A percentile compares a stretch with the other conserved stretches of the same genome.
Evolutionary conservation across 257 asterid species (phyloP).

Genomic region (Coffea eugenioides): DNA sequence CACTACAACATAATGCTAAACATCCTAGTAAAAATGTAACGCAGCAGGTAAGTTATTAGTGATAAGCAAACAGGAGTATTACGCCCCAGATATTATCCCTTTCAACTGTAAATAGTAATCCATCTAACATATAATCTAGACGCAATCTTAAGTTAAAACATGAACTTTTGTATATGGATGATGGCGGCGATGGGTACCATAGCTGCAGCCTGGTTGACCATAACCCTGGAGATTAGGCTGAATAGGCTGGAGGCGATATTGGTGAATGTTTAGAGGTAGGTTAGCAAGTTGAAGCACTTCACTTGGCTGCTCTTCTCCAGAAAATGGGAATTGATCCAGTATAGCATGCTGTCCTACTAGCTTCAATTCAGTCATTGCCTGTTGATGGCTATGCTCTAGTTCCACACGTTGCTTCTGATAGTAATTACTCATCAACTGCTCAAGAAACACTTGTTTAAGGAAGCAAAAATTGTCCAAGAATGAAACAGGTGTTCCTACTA

Average conservation of each 20-base stretch:
- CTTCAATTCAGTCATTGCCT: slow-evolving; percentile 52
- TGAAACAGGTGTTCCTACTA: background rate
- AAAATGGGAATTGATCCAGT: slow-evolving; percentile 54
- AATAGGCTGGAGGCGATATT: slow-evolving; percentile 54
- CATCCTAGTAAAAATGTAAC: no score
- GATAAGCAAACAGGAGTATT: no score
- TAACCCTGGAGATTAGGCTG: slow-evolving; percentile 68
- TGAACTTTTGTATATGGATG: no score
- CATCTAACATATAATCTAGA: no score
- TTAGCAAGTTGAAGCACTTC: slow-evolving; percentile 37
- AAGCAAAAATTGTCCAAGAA: background rate
- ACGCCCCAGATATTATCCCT: no score
- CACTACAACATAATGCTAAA: no score
- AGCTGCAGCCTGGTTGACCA: slow-evolving; percentile 14
- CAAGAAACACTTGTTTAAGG: background rate
- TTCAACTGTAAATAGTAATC: no score
- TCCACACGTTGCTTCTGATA: slow-evolving; percentile 44
- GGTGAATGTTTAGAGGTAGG: slow-evolving; percentile 35
- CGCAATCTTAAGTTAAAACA: background rate
- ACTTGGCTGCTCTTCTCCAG: slow-evolving; percentile 44
- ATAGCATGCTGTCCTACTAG: slow-evolving; percentile 50
- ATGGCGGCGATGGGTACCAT: slow-evolving; percentile 5
- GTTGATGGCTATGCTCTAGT: slow-evolving; percentile 38
- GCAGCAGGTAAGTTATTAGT: no score
- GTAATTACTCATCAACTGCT: slow-evolving; percentile 57